Evolutionary conservation across 2,329 filamentous ascomycete species (phyloP).

Genomic region (Fusarium circinatum): DNA sequence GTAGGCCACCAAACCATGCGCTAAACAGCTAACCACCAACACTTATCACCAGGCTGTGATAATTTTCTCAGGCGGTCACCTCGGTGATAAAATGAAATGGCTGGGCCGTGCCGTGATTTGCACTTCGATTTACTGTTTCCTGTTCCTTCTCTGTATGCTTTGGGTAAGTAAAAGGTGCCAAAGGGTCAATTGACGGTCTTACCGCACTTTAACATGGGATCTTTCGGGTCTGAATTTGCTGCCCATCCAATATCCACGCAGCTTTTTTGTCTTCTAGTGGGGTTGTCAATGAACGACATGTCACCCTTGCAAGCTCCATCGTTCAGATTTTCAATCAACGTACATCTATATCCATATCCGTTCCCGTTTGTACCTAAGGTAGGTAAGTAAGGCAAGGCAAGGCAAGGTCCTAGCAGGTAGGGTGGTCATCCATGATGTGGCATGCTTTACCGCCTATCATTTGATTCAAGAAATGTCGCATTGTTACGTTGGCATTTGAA

Average conservation of each 20-base stretch:
- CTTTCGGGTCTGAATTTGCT: constrained; percentile 32
- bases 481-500: constrained; percentile 9
- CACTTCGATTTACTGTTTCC: neutral
- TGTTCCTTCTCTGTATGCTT: constrained; percentile 1
- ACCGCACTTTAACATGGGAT: constrained; percentile 34
- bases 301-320: constrained; percentile 17
- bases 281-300: constrained; percentile 32
- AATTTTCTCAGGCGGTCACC: constrained; percentile 36
- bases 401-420: neutral
- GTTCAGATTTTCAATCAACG: neutral
- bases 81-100: constrained; percentile 45
- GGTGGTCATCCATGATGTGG: constrained; percentile 23
- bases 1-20: neutral
- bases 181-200: constrained; percentile 33
- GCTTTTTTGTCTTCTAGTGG: constrained; percentile 25
- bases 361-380: neutral
- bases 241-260: constrained; percentile 29
- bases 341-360: neutral
- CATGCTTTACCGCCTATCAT: constrained; percentile 34
- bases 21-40: constrained; percentile 1
- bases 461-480: constrained; percentile 27
- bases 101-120: constrained; percentile 32
- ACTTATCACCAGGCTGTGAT: constrained; percentile 10
- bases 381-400: neutral
- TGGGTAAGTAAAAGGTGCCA: constrained; percentile 23